Percentiles rank a stretch among this genome's conserved stretches.
Evolutionary conservation across 768 basidiomycete species (phyloP).

Genomic region (Boletus insuetus): DNA sequence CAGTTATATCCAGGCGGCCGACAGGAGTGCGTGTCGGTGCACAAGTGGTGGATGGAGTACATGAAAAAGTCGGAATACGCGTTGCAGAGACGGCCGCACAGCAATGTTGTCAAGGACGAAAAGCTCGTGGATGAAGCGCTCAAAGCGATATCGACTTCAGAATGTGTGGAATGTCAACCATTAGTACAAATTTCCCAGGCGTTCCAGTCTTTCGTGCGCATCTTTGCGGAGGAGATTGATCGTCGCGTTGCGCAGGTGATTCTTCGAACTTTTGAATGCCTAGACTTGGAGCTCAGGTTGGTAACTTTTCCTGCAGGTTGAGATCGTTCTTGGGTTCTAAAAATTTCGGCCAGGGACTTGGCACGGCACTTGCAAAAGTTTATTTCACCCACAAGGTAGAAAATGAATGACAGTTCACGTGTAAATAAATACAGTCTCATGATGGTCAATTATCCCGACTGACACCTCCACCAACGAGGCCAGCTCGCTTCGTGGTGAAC

Average conservation of each 20-base stretch:
- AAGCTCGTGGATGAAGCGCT: background rate
- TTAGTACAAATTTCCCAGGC: background rate
- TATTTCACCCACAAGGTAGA: conserved; percentile 11
- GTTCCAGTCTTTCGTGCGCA: conserved; percentile 11
- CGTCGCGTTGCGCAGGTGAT: conserved; percentile 4
- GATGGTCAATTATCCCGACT: conserved; percentile 20
- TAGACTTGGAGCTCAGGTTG: background rate
- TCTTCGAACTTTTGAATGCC: background rate
- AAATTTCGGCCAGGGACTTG: background rate
- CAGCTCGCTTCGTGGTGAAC: conserved; percentile 40
- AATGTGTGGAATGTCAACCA: background rate
- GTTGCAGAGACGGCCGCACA: background rate
- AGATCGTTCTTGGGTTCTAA: conserved; percentile 9
- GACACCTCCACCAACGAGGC: conserved; percentile 24
- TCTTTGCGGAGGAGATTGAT: conserved; percentile 8
- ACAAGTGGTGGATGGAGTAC: conserved; percentile 16
- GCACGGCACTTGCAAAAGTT: background rate
- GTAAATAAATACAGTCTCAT: conserved; percentile 14
- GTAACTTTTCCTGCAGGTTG: conserved; percentile 1
- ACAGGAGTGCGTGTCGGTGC: background rate
- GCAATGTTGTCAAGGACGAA: conserved; percentile 1
- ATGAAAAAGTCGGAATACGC: conserved; percentile 9
- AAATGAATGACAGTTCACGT: background rate
- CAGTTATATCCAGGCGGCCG: conserved; percentile 1
- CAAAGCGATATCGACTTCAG: conserved; percentile 1